Evolutionary conservation across 1,284 basidiomycete genomes (phyloP), one percentile per base, ranked within the genome.

Genomic region (Coniferiporia weirii): DNA sequence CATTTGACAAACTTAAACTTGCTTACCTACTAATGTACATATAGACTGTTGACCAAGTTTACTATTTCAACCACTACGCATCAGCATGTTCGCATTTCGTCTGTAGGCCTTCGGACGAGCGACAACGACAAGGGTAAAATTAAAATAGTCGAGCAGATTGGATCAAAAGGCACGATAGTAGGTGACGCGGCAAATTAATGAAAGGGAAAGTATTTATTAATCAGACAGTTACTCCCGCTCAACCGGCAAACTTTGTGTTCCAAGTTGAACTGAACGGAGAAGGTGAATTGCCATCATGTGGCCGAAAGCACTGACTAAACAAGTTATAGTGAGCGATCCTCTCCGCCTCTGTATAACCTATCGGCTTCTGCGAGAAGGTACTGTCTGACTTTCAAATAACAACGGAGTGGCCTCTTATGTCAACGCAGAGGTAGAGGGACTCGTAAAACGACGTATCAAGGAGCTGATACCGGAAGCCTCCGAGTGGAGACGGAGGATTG

Each of bases 1-100:
- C 32, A 54, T 27, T 60, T 66, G 65, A 68, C 69, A 36, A 34
- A 57, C 17, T 27, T 47, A 38, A 13, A 57, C 54, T 17, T 52
- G 40, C 43, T 56, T 56, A 20, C 45, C 19, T 60, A 50, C 46
- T 60, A 62, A 44, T 54, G 36, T 46, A 19, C 4, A 43, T 36
- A 5, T 62, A 93, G 90, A 61, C 70, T 93, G 4, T 85, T 93
- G 66, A 90, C 88, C 3, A 87, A 84, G 64, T 93, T 93, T 66
- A 88, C 88, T 0, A 79, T 93, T 54, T 88, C 89, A 9, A 81
- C 88, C 2, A 84, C 85, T 38, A 83, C 81, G 38, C 79, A 83
- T 64, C 87, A 91, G 66, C 81, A 84, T 64, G 77, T 93, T 22
- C 83, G 88, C 44, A 80, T 93, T 59, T 75, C 75, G 32, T 79